Base-by-base conservation (phyloP, 345 rosid genomes). In the Melaleuca quinquenervia region DNA sequence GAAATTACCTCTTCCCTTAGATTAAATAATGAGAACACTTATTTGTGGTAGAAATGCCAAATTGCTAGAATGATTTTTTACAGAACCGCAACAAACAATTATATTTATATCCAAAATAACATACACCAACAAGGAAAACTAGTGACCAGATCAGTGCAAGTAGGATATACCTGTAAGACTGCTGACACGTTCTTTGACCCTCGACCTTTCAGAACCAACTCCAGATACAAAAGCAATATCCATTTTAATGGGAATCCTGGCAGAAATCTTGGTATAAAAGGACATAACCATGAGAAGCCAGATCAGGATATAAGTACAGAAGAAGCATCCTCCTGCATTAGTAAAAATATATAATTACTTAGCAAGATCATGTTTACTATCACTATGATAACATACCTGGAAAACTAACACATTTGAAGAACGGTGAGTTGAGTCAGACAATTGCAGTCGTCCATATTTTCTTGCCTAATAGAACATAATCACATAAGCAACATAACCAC, bases 171-270 rank as follows among this genome's bases (percentile, higher is more conserved):
- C 98, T 93, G 96, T 91, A 82, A 97, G 95, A 88, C 88, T 93
- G 90, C 85, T 84, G 62, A 93, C 52, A 84, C 98, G 96, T 84
- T 91, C 92, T 86, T 96, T 93, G 75, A 88, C 88, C 78, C 90
- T 87, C 84, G 94, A 90, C 60, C 51, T 85, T 87, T 86, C 86
- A 83, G 55, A 78, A 41, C 82, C 89, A 82, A 92, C 83, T 88
- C 97, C 98, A 85, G 98, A 94, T 82, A 95, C 87, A 88, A 97
- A 96, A 49, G 89, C 92, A 87, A 96, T 89, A 91, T 97, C 99
- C 87, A 90, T 82, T 87, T 91, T 92, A 82, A 94, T 92, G 16
- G 95, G 95, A 84, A 89, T 89, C 87, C 53, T 92, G 26, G 92
- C 94, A 88, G 98, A 93, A 87, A 97, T 90, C 99, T 97, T 90